Percentiles rank a stretch among this genome's conserved stretches.
These are phyloP conservation scores for Xylaria sp. DNA, from an alignment of 2,329 filamentous ascomycete genomes.

Conservation along the genomic window DNA sequence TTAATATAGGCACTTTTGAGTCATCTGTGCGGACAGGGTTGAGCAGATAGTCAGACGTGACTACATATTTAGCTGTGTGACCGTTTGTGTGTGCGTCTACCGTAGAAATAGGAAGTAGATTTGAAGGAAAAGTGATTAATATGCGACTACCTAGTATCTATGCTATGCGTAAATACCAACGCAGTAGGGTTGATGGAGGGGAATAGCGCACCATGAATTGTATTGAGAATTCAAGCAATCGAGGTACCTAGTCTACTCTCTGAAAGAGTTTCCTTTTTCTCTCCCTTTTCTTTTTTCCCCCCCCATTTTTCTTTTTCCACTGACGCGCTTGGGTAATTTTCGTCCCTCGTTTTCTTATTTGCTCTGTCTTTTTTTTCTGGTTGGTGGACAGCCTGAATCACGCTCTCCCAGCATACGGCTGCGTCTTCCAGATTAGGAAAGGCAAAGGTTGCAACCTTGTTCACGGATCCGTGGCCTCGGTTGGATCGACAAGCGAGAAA, in stretches of 20 bases:
- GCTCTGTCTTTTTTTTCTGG: neutral
- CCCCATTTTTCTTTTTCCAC: neutral
- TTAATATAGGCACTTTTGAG: neutral
- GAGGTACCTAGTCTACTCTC: neutral
- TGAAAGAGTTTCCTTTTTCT: neutral
- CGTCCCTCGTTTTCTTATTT: neutral
- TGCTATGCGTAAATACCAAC: too few species aligned
- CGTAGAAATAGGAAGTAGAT: neutral
- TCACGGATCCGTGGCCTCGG: neutral
- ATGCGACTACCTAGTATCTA: neutral
- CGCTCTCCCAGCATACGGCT: neutral
- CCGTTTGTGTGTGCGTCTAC: too few species aligned
- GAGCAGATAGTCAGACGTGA: too few species aligned
- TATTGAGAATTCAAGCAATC: neutral
- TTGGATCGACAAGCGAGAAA: slow-evolving; percentile 7
- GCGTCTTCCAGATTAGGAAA: neutral
- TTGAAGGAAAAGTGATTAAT: neutral
- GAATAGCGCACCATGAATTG: too few species aligned
- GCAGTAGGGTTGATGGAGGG: neutral
- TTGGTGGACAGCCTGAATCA: slow-evolving; percentile 1
- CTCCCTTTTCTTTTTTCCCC: neutral
- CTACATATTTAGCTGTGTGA: too few species aligned
- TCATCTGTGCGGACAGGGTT: neutral
- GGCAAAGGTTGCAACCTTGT: neutral
- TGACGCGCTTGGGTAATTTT: neutral